Evolutionary conservation across 225 moss, liverwort and hornwort genomes (phyloP), one percentile per base, ranked within the genome.

Genomic region (Polytrichum commune): DNA sequence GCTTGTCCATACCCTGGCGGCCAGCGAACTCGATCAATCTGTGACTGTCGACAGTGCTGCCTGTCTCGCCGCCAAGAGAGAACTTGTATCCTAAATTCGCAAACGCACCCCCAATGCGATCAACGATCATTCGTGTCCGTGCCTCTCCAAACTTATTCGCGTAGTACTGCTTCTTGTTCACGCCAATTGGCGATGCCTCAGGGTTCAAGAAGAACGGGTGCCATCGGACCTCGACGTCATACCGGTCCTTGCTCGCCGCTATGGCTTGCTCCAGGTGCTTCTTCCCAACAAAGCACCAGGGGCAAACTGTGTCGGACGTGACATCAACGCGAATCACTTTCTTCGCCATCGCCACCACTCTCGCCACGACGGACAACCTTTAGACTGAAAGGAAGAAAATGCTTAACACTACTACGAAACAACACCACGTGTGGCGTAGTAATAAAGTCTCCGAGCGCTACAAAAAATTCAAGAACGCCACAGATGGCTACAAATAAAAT

Each of bases 241-340:
- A 92, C 26, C 65, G 62, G 19, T 86, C 92, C 54, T 69, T 77
- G 30, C 69, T 68, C 5, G 74, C 72, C 1, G 68, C 87, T 3
- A 95, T 86, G 18, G 95, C 95, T 73, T 87, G 81, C 80, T 95
- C 95, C 84, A 92, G 69, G 69, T 92, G 75, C 79, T 86, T 92
- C 80, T 92, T 95, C 70, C 95, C 95, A 22, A 95, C 62, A 69
- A 85, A 95, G 75, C 95, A 95, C 95, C 92, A 95, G 0, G 95
- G 95, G 65, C 95, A 95, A 5, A 95, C 69, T 0, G 90, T 92
- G 54, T 95, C 92, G 35, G 92, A 90, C 2, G 89, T 89, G 70
- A 95, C 83, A 60, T 95, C 95, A 29, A 95, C 85, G 6, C 79
- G 83, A 23, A 95, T 83, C 54, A 90, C 60, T 73, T 82, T 83